These are phyloP conservation scores for Trametes cingulata DNA, from an alignment of 768 basidiomycete species.

Conservation along the genomic window DNA sequence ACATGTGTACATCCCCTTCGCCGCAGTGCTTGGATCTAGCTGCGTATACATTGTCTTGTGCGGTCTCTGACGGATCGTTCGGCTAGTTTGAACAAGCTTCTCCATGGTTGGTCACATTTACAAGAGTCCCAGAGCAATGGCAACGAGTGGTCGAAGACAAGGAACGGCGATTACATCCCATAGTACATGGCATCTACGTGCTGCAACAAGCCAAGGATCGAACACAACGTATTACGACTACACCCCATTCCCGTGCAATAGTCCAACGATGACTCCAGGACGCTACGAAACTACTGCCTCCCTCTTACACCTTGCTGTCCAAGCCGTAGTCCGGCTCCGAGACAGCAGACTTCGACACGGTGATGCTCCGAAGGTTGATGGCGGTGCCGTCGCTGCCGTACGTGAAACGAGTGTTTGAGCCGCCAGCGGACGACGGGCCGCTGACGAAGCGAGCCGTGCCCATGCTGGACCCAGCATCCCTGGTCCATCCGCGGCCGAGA, in stretches of 20 bases:
- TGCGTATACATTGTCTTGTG: too few relatives aligned
- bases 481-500: constrained; percentile 13
- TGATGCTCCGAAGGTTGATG: constrained; percentile 2
- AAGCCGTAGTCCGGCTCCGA: neutral
- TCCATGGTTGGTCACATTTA: too few relatives aligned
- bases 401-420: neutral
- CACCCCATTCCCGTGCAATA: neutral
- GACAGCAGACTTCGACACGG: neutral
- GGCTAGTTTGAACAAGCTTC: too few relatives aligned
- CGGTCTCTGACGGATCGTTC: too few relatives aligned
- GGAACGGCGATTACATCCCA: too few relatives aligned
- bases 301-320: constrained; percentile 3
- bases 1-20: neutral
- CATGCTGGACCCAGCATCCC: neutral
- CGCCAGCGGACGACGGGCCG: neutral
- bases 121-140: too few relatives aligned
- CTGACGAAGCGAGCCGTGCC: neutral
- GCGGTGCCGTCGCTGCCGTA: constrained; percentile 1
- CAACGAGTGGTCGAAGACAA: too few relatives aligned
- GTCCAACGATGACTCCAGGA: neutral
- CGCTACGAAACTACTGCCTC: neutral
- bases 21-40: neutral
- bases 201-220: too few relatives aligned
- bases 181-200: too few relatives aligned
- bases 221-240: neutral